Evolutionary conservation across 768 basidiomycete species (phyloP), one percentile per base, ranked within the genome.

Genomic region (Mycena galopus): DNA sequence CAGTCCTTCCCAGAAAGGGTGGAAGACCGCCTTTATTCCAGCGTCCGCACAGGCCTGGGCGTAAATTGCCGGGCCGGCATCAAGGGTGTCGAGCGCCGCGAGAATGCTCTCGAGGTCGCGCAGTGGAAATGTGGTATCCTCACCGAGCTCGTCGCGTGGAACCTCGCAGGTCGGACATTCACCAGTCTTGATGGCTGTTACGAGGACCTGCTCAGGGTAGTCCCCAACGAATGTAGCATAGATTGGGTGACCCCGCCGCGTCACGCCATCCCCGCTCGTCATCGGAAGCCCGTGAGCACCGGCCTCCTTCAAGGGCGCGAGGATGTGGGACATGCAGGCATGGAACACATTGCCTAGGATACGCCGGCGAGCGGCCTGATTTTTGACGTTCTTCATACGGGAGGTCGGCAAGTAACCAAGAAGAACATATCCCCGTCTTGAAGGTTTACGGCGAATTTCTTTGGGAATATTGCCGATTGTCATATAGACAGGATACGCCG

Each of bases 141-240:
- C 35, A 6, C 35, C 35, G 35, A 35, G 35, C 4, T 57, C 64
- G 35, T 35, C 35, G 35, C 35, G 35, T 7, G 35, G 35, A 7
- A 35, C 35, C 12, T 35, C 35, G 12, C 35, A 35, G 6, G 35
- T 35, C 0, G 82, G 82, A 64, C 82, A 84, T 3, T 81, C 74
- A 1, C 78, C 77, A 12, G 60, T 75, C n/a, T 79, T 79, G 16
- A 73, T 68, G 39, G 75, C 68, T 0, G 82, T 79, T 0, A 83
- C 79, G 0, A 88, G 81, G 17, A 82, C 78, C 62, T 88, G 87
- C 70, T 88, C 86, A 0, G 87, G 87, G 66, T 86, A 84, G 73
- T 88, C 85, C 0, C 81, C 82, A 7, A 84, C 74, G 68, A 82
- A 83, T 82, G 79, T n/a, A n/a, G n/a, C n/a, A n/a, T n/a, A n/a